Percentiles rank a stretch among this genome's conserved stretches.
phyloP scores from a whole-genome alignment of 495 filamentous ascomycete genomes.

The Ramalina intermedia region DNA sequence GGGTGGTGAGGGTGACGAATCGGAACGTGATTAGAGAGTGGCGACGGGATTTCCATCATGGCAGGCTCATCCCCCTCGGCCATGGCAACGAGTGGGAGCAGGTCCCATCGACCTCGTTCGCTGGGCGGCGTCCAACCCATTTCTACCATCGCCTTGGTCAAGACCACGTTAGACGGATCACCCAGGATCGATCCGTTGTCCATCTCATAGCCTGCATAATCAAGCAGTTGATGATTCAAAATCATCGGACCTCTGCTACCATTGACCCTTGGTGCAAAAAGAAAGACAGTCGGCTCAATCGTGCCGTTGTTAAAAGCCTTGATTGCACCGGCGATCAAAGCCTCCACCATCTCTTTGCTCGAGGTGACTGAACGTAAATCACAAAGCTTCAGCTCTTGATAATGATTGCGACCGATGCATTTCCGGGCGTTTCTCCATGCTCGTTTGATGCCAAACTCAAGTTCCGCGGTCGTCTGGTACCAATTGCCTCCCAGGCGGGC shows the following conservation, averaged over 20 bases:
- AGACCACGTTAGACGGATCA: constrained; percentile 12
- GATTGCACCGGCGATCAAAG: constrained; percentile 3
- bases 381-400: constrained; percentile 15
- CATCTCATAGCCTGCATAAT: constrained; percentile 16
- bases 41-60: constrained; percentile 11
- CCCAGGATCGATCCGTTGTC: constrained; percentile 15
- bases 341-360: constrained; percentile 12
- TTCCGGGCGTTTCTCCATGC: constrained; percentile 20
- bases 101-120: constrained; percentile 15
- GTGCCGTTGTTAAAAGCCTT: constrained; percentile 16
- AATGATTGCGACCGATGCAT: constrained; percentile 20
- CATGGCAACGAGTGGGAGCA: constrained; percentile 20
- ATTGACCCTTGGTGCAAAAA: constrained; percentile 15
- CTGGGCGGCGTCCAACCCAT: constrained; percentile 18
- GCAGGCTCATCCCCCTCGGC: constrained; percentile 15
- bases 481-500: constrained; percentile 9
- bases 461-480: constrained; percentile 13
- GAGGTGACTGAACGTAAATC: constrained; percentile 14
- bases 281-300: constrained; percentile 17
- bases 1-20: constrained; percentile 16
- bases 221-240: constrained; percentile 17
- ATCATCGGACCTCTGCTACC: constrained; percentile 16
- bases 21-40: constrained; percentile 7
- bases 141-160: constrained; percentile 16
- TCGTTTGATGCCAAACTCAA: constrained; percentile 15